Conservation (phyloP, 2,329 filamentous ascomycete genomes). For the Pestalotiopsis sp. region DNA sequence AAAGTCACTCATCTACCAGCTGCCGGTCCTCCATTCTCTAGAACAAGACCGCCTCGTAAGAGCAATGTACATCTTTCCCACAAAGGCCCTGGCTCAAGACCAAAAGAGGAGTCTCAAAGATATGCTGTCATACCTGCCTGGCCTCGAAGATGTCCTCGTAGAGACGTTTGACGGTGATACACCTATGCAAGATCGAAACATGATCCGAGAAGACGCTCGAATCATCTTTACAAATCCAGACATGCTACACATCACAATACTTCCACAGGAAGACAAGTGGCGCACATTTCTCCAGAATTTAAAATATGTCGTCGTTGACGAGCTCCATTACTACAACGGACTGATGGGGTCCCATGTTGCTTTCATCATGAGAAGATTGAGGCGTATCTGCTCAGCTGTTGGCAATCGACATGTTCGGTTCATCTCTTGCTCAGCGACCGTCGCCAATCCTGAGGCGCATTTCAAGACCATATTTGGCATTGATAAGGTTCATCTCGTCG, state of each 20-base stretch:
- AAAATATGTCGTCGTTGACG: conserved; percentile 88
- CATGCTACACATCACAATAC: conserved; percentile 92
- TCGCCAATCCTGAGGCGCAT: conserved; percentile 88
- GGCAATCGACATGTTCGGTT: conserved; percentile 87
- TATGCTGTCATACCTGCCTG: conserved; percentile 78
- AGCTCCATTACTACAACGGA: conserved; percentile 95
- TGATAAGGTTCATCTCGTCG: conserved; percentile 76
- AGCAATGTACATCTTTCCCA: conserved; percentile 98
- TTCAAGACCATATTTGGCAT: conserved; percentile 95
- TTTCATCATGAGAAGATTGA: conserved; percentile 87
- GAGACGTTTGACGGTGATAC: conserved; percentile 98
- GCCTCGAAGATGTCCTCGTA: conserved; percentile 74
- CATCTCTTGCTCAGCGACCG: conserved; percentile 94
- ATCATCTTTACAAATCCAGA: conserved; percentile 98
- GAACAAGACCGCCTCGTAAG: conserved; percentile 76
- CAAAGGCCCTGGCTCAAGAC: conserved; percentile 94
- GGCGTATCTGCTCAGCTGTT: conserved; percentile 85
- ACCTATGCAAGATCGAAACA: conserved; percentile 74
- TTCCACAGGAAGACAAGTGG: conserved; percentile 92
- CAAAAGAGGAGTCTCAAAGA: conserved; percentile 88
- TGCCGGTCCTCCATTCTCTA: conserved; percentile 85
- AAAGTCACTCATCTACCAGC: conserved; percentile 96
- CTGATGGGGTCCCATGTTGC: conserved; percentile 92
- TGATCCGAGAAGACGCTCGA: conserved; percentile 83
- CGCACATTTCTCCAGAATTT: conserved; percentile 85